Evolutionary conservation across 2,329 filamentous ascomycete species (phyloP).

Genomic region (Colletotrichum siamense): DNA sequence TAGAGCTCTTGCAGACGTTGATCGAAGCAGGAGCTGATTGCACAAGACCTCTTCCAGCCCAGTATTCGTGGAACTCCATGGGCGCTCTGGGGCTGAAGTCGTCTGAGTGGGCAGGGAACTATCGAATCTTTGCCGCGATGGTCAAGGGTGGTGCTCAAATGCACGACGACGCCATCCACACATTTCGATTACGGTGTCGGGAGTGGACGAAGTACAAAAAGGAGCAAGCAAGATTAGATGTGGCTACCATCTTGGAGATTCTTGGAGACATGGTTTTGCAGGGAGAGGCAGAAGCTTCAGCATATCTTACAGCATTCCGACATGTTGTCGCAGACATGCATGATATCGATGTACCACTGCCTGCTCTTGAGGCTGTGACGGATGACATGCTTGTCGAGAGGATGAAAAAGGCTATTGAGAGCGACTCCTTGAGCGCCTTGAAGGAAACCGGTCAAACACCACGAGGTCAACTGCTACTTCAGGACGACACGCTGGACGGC

Average conservation of each 20-base stretch:
- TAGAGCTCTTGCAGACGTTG: not conserved
- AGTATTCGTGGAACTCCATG: not conserved
- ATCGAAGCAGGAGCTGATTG: not conserved
- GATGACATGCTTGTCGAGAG: not conserved
- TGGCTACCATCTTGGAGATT: not conserved
- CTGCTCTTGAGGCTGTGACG: not conserved
- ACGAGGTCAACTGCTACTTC: not conserved
- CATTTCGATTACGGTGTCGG: not conserved
- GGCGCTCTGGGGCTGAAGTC: not conserved
- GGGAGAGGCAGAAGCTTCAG: not conserved
- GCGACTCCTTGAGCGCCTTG: not conserved
- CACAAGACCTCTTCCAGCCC: not conserved
- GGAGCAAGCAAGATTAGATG: not conserved
- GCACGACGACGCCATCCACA: not conserved
- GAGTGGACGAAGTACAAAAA: not conserved
- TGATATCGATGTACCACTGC: not conserved
- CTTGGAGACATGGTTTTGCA: not conserved
- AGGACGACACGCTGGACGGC: not conserved
- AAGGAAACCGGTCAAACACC: not conserved
- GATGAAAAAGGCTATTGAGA: not conserved
- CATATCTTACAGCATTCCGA: slow-evolving; percentile 4
- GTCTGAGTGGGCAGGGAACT: not conserved
- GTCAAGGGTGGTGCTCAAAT: not conserved
- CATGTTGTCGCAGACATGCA: not conserved
- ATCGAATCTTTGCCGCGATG: not conserved